phyloP scores from a whole-genome alignment of 1,139 yeast species.

The Pichia sp. region DNA sequence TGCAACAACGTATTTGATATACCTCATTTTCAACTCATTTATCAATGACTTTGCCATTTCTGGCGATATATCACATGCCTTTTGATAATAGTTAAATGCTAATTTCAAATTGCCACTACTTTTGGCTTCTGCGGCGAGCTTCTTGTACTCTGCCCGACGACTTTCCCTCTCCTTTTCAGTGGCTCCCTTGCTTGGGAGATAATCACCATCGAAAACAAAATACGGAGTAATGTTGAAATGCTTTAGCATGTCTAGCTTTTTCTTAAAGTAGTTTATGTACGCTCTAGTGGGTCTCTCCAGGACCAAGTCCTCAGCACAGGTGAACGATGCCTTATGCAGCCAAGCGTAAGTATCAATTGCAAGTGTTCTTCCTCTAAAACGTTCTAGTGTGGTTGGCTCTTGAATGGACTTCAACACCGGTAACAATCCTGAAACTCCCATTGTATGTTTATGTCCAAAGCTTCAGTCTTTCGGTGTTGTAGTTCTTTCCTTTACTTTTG shows the following conservation, averaged over 20 bases:
- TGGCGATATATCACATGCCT: slow-evolving; percentile 84
- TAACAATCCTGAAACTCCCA: slow-evolving; percentile 81
- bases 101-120: slow-evolving; percentile 48
- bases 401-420: slow-evolving; percentile 73
- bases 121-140: slow-evolving; percentile 48
- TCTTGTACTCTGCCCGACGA: slow-evolving; percentile 54
- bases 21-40: slow-evolving; percentile 57
- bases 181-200: slow-evolving; percentile 69
- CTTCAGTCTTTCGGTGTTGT: background rate
- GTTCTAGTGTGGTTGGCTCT: slow-evolving; percentile 49
- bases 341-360: slow-evolving; percentile 97
- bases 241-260: slow-evolving; percentile 59
- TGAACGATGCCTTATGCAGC: slow-evolving; percentile 81
- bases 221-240: slow-evolving; percentile 73
- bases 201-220: slow-evolving; percentile 91
- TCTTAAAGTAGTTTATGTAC: slow-evolving; percentile 57
- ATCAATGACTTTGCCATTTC: slow-evolving; percentile 86
- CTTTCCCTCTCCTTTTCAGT: slow-evolving; percentile 65
- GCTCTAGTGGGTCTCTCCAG: slow-evolving; percentile 63
- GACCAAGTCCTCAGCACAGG: slow-evolving; percentile 84
- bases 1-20: slow-evolving; percentile 78
- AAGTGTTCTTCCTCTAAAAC: slow-evolving; percentile 67
- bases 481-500: background rate
- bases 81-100: slow-evolving; percentile 69
- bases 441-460: slow-evolving; percentile 24